Conservation (phyloP, 805 yeast species). For the Saccharomyces mikatae region DNA sequence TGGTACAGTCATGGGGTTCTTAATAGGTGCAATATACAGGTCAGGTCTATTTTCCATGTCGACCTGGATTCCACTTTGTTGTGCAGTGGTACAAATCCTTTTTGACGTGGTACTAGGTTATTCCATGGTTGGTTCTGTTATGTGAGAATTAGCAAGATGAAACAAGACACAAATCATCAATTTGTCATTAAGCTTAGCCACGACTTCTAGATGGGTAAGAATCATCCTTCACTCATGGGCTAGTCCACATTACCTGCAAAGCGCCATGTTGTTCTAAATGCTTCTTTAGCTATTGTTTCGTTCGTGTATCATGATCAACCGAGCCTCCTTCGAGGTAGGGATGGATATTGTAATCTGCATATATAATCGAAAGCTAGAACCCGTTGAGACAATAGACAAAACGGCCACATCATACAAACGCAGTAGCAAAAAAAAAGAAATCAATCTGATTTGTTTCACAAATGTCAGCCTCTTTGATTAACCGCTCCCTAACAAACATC, state of each 20-base stretch:
- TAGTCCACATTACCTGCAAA: background rate
- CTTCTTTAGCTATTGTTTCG: background rate
- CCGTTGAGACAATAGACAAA: background rate
- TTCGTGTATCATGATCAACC: background rate
- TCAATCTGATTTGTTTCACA: background rate
- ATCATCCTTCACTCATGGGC: background rate
- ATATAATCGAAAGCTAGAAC: background rate
- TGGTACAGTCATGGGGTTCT: slow-evolving; percentile 71
- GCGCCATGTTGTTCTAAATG: background rate
- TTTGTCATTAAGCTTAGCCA: background rate
- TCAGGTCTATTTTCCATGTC: slow-evolving; percentile 83
- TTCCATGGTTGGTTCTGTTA: slow-evolving; percentile 15
- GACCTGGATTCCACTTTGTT: slow-evolving; percentile 89
- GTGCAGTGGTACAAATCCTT: slow-evolving; percentile 62
- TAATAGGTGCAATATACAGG: slow-evolving; percentile 65
- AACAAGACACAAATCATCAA: background rate
- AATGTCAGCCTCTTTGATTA: slow-evolving; percentile 51
- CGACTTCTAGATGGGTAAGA: background rate
- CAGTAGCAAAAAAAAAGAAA: background rate
- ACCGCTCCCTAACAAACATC: slow-evolving; percentile 71
- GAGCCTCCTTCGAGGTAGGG: background rate
- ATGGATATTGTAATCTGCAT: background rate
- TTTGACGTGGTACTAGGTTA: slow-evolving; percentile 51
- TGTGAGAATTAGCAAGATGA: slow-evolving; percentile 5
- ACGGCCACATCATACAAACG: background rate